A percentile compares a stretch with the other conserved stretches of the same genome.
Evolutionary conservation across 495 filamentous ascomycete species (phyloP).

Genomic region (Hypoxylon intermedium): DNA sequence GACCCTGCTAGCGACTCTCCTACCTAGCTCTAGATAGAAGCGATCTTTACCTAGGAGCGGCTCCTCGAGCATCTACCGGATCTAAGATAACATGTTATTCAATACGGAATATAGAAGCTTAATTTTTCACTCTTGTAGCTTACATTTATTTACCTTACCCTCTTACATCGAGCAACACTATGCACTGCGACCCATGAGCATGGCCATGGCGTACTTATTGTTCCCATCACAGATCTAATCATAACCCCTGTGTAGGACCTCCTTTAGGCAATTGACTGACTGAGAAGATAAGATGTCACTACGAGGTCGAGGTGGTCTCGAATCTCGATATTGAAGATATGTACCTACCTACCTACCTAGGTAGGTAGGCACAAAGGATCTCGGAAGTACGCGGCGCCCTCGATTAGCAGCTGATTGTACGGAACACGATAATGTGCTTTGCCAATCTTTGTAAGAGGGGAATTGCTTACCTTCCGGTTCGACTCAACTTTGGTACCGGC

Average conservation of each 20-base stretch:
- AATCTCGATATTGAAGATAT: not conserved
- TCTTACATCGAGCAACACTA: not conserved
- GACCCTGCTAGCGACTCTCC: not conserved
- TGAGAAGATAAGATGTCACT: not conserved
- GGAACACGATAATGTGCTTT: constrained; percentile 6
- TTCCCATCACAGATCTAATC: constrained; percentile 17
- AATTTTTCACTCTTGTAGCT: constrained; percentile 5
- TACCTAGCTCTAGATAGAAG: constrained; percentile 13
- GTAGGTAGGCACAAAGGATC: too few relatives aligned
- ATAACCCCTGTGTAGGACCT: not conserved
- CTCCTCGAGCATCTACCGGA: not conserved
- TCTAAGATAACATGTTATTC: not conserved
- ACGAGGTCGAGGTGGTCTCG: too few relatives aligned
- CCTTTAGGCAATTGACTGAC: constrained; percentile 26
- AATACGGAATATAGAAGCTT: constrained; percentile 6
- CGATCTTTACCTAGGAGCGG: not conserved
- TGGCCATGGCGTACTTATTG: constrained; percentile 2
- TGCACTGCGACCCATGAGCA: not conserved
- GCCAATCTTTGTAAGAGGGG: constrained; percentile 8
- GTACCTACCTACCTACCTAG: too few relatives aligned
- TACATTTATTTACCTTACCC: not conserved
- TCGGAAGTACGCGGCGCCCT: not conserved
- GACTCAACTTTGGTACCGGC: constrained; percentile 1
- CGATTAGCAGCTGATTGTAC: constrained; percentile 6
- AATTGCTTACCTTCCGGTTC: constrained; percentile 17